These are phyloP conservation scores for Hypoxylon rubiginosum DNA, from an alignment of 2,329 filamentous ascomycete species.

Conservation along the genomic window DNA sequence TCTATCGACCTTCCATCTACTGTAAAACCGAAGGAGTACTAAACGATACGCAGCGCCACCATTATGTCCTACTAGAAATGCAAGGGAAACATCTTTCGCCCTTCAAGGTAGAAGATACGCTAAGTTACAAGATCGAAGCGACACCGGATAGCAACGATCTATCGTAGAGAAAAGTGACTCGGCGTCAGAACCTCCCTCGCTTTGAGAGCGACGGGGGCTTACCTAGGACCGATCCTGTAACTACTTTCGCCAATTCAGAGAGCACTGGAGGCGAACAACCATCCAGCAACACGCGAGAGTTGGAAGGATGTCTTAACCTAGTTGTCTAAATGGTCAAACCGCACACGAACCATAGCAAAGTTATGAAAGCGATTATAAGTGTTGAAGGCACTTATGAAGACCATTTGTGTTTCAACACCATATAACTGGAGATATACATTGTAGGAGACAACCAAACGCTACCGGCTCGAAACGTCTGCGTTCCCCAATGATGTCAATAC, in stretches of 20 bases:
- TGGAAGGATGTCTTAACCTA: constrained; percentile 3
- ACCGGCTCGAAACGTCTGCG: constrained; percentile 1
- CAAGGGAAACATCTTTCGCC: constrained; percentile 24
- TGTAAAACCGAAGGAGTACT: constrained; percentile 13
- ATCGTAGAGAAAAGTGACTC: constrained; percentile 22
- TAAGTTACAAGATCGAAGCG: constrained; percentile 6
- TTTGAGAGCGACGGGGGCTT: too few species aligned
- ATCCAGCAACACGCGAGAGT: neutral
- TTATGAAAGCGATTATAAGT: constrained; percentile 6
- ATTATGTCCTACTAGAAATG: constrained; percentile 14
- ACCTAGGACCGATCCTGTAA: constrained; percentile 5
- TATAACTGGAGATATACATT: constrained; percentile 10
- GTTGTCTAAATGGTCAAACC: neutral
- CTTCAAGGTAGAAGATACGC: constrained; percentile 16
- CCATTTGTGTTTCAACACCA: constrained; percentile 5
- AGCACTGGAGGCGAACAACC: neutral
- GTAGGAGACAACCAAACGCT: constrained; percentile 3
- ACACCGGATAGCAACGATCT: neutral
- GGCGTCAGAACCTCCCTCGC: too few species aligned
- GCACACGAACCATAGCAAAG: neutral
- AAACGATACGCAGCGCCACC: constrained; percentile 9
- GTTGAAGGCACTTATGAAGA: constrained; percentile 4
- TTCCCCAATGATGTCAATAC: constrained; percentile 1
- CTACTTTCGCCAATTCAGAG: neutral
- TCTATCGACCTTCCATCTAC: constrained; percentile 24